Evolutionary conservation across 2,329 filamentous ascomycete species (phyloP), one percentile per base, ranked within the genome.

Genomic region (Beauveria bassiana): DNA sequence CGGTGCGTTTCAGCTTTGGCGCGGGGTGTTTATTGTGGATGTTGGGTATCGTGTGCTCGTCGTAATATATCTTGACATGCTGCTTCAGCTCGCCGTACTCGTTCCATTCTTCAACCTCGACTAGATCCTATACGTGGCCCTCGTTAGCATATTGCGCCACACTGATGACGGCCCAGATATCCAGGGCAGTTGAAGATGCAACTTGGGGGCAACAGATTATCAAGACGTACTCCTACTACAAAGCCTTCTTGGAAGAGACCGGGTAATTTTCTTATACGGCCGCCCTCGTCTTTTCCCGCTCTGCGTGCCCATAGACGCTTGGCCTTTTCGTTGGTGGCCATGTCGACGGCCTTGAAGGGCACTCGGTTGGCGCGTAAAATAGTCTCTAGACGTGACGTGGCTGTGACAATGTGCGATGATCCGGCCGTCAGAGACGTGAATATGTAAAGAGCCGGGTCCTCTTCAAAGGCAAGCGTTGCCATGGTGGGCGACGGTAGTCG

Each of bases 51-150:
- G 83, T 85, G 68, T 77, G 78, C 66, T 86, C 83, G 75, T 86
- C 84, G 72, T 83, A 83, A 75, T 82, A 85, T 67, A 88, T 84
- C 64, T 81, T 86, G 68, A 98, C 86, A 69, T 93, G 89, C 75
- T 93, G 86, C 74, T 92, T 91, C 64, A 99, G 84, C 77, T 98
- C 93, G 75, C 92, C 92, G 75, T 96, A 97, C 74, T 99, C 95
- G 78, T 99, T 99, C 95, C 93, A 98, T 73, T 99, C 95, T 76
- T 99, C 95, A 65, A 98, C 86, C 75, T 98, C 88, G 65, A 93
- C 89, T 55, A 97, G 82, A 73, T 97, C 95, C 93, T 97, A 9
- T 10, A 5, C 10, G 10, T 34, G 22, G 9, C 22, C 14, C 24
- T 12, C 18, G 24, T 51, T 51, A 42, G 46, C 26, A 38, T 8